Base-by-base conservation (phyloP, 2,329 filamentous ascomycete genomes). In the Cercospora sesami region DNA sequence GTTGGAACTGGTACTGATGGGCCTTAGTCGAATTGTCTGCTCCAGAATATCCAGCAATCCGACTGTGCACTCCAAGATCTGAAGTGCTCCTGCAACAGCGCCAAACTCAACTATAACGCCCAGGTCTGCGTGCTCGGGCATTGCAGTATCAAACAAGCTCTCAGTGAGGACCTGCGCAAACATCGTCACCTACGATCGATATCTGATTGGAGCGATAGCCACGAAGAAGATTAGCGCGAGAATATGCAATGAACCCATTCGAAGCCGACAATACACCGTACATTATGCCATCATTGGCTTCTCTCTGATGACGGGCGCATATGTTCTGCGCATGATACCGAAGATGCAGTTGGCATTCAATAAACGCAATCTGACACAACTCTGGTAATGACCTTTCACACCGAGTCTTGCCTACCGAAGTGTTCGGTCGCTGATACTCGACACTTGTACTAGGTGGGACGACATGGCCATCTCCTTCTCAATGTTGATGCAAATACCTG, bases 401-500 rank as follows among this genome's bases (percentile, higher is more conserved):
- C 31, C 9, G 4, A 30, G 23, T 28, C 14, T 31, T 28, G 28
- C 23, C 23, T n/a, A 28, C 12, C 53, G 36, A n/a, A 42, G 0
- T n/a, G n/a, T 57, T 28, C 23, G 12, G 53, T 18, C 28, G 53
- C 23, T 57, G 28, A 57, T 31, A 9, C 28, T 57, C 21, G 42
- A 48, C 42, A 14, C 21, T 48, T 63, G 65, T 53, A 42, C 53
- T 36, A 61, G 69, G 64, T 69, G 68, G 68, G 69, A 71, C 58
- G 69, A 71, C 31, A 39, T 67, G n/a, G 69, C 64, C 14, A 69
- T 71, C 28, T 60, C 60, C 6, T n/a, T 69, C 23, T 59, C 68
- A 8, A 48, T 71, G 51, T 14, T 61, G 48, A 42, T 63, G 14
- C 58, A 39, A 36, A 39, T 67, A 28, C 65, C 68, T 23, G 51